phyloP scores from a whole-genome alignment of 2,329 filamentous ascomycete species.

The Cladosporium sp. region DNA sequence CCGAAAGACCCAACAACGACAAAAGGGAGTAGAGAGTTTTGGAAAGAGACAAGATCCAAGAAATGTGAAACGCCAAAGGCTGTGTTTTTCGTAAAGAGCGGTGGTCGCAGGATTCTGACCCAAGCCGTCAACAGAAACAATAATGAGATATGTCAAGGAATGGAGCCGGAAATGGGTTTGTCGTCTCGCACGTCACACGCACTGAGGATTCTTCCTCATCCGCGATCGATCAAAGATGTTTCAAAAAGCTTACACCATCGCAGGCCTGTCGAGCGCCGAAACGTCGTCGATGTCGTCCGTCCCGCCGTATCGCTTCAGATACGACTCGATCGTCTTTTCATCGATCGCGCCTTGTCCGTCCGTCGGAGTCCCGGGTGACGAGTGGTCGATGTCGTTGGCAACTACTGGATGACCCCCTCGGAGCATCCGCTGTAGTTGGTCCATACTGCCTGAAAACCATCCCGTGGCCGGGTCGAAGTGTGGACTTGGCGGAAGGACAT shows the following conservation, averaged over 20 bases:
- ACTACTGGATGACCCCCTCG: slow-evolving; percentile 1
- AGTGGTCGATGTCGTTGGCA: background rate
- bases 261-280: background rate
- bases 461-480: slow-evolving; percentile 28
- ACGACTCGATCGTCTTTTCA: slow-evolving; percentile 9
- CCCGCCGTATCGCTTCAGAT: slow-evolving; percentile 5
- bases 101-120: background rate
- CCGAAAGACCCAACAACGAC: no score
- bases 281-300: slow-evolving; percentile 3
- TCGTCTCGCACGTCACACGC: background rate
- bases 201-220: background rate
- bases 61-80: background rate
- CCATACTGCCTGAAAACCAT: slow-evolving; percentile 31
- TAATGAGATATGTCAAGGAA: background rate
- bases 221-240: background rate
- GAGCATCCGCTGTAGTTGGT: slow-evolving; percentile 23
- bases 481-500: slow-evolving; percentile 15
- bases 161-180: background rate
- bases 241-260: slow-evolving; percentile 1
- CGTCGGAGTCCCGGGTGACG: slow-evolving; percentile 5
- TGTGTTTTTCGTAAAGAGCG: background rate
- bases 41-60: background rate
- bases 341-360: background rate
- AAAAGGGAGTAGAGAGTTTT: no score
- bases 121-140: no score